Base-by-base conservation (phyloP, 2,329 filamentous ascomycete species). In the Cadophora gregata region DNA sequence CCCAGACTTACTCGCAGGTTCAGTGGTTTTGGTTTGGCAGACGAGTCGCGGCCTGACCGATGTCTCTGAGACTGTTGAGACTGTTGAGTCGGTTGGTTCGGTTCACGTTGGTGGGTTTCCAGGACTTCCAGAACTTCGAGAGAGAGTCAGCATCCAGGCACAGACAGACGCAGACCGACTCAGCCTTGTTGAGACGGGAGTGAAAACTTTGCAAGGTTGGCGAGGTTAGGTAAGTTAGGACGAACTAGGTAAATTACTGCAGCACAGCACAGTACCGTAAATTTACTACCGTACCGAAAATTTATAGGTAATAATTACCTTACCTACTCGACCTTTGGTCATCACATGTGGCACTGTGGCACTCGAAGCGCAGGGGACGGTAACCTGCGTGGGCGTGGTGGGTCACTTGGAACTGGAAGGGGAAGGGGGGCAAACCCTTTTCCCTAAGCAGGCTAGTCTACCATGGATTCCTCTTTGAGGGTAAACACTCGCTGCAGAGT, bases 151-250 rank as follows among this genome's bases (percentile, higher is more conserved):
- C 27, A 33, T n/a, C n/a, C n/a, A n/a, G n/a, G n/a, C 29, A 19
- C 31, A 59, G 38, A 14, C 12, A 36, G 19, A 10, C 10, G 9
- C 33, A 19, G 14, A 31, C n/a, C 21, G 27, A 36, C 25, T 59
- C 56, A 59, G 56, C 56, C 56, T 59, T 59, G 56, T 59, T 45
- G 56, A 59, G 36, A 33, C 4, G 50, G 7, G 31, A 42, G 24
- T 36, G 21, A 56, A 38, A 58, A 58, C 14, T 31, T 27, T 25
- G 25, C 16, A 25, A 27, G 50, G 48, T 29, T 51, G 48, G n/a
- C n/a, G n/a, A n/a, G 48, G 24, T 14, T 36, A 4, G 51, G 51
- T n/a, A n/a, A n/a, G n/a, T n/a, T n/a, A n/a, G n/a, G n/a, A n/a
- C n/a, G n/a, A n/a, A n/a, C n/a, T n/a, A n/a, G n/a, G n/a, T n/a